Percentiles rank a stretch among this genome's conserved stretches.
Evolutionary conservation across 2,329 filamentous ascomycete species (phyloP).

Genomic region (Phialophora macrospora): DNA sequence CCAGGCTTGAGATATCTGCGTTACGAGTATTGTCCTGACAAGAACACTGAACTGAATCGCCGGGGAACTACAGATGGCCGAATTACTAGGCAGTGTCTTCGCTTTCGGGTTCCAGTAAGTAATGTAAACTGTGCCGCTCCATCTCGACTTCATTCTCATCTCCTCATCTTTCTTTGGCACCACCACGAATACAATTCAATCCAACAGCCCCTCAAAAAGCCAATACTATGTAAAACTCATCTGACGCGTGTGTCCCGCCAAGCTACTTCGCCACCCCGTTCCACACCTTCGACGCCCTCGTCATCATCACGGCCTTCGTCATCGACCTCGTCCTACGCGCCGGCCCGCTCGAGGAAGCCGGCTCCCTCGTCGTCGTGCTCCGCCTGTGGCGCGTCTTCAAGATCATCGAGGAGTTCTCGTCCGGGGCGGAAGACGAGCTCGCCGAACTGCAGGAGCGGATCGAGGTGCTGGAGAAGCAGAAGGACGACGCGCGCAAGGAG

Average conservation of each 20-base stretch:
- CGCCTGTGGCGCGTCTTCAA: conserved; percentile 72
- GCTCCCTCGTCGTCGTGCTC: conserved; percentile 67
- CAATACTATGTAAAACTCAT: too few species aligned
- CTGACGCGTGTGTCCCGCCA: not conserved
- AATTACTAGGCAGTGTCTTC: conserved; percentile 64
- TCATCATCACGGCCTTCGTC: conserved; percentile 66
- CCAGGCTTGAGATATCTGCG: not conserved
- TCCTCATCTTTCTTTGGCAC: not conserved
- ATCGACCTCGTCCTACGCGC: conserved; percentile 66
- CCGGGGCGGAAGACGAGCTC: conserved; percentile 67
- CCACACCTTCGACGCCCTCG: conserved; percentile 66
- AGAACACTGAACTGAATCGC: not conserved
- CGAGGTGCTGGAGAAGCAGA: conserved; percentile 44
- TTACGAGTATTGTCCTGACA: not conserved
- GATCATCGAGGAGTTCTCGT: conserved; percentile 70
- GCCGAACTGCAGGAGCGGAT: conserved; percentile 61
- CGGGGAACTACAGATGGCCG: conserved; percentile 51
- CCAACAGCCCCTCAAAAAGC: too few species aligned
- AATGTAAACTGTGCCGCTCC: not conserved
- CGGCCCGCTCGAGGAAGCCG: conserved; percentile 65
- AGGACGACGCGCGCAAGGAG: conserved; percentile 38
- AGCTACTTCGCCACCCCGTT: conserved; percentile 65
- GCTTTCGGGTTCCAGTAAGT: conserved; percentile 65
- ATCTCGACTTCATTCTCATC: not conserved
- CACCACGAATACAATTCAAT: not conserved